A percentile compares a stretch with the other conserved stretches of the same genome.
These are phyloP conservation scores for Saturnispora diversa DNA, from an alignment of 805 yeast species.

Conservation along the genomic window DNA sequence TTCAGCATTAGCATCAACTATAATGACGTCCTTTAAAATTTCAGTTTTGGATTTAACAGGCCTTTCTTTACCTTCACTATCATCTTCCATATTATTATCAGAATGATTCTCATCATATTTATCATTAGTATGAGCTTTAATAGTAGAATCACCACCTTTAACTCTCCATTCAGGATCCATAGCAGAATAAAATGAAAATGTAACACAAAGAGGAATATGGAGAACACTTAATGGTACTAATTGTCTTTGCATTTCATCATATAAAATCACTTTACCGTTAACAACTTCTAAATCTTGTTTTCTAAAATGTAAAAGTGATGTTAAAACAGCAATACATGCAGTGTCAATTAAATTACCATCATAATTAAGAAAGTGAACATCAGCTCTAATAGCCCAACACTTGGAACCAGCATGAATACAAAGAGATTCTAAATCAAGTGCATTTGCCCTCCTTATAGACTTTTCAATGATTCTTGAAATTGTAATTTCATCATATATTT, in stretches of 20 bases:
- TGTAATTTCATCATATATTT: conserved; percentile 55
- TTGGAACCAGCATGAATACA: conserved; percentile 87
- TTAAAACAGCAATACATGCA: conserved; percentile 82
- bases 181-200: conserved; percentile 80
- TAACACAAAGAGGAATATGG: conserved; percentile 84
- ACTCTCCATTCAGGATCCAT: conserved; percentile 56
- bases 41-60: conserved; percentile 24
- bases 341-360: conserved; percentile 94
- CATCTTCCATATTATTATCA: conserved; percentile 4
- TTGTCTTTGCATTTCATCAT: conserved; percentile 67
- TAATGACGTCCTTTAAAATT: conserved; percentile 46
- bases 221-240: conserved; percentile 80
- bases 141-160: conserved; percentile 37
- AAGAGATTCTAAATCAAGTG: conserved; percentile 81
- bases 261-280: conserved; percentile 53
- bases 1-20: conserved; percentile 66
- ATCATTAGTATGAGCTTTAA: conserved; percentile 4
- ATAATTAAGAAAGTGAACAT: conserved; percentile 76
- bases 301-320: conserved; percentile 73
- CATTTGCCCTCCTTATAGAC: conserved; percentile 83
- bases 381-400: conserved; percentile 89
- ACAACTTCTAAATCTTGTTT: conserved; percentile 76
- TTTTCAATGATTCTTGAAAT: conserved; percentile 82
- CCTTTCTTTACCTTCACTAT: background rate
- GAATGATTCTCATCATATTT: conserved; percentile 8